Evolutionary conservation across 306 rosid genomes (phyloP).

Genomic region (Potentilla sterilis): DNA sequence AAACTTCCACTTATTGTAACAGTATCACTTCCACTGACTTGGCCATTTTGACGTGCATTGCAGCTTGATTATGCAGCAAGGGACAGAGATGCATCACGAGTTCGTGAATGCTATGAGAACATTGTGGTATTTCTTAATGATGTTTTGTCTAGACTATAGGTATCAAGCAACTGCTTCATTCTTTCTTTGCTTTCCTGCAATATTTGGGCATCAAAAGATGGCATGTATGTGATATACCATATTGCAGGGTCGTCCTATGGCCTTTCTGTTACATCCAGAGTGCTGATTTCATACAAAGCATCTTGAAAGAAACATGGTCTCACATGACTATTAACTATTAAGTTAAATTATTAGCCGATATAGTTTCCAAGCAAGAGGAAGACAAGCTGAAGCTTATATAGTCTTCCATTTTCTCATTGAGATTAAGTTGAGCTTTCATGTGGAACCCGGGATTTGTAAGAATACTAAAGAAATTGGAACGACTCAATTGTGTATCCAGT

Average conservation of each 20-base stretch:
- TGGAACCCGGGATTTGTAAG: neutral
- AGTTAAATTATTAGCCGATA: neutral
- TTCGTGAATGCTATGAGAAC: conserved; percentile 55
- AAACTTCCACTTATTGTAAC: conserved; percentile 2
- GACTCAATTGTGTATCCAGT: neutral
- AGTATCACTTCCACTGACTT: neutral
- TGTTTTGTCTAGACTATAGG: conserved; percentile 52
- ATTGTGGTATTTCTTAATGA: conserved; percentile 52
- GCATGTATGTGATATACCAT: neutral
- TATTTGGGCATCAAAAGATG: neutral
- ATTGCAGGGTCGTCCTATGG: neutral
- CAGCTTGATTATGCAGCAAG: conserved; percentile 91
- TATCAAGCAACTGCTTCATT: neutral
- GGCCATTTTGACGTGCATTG: conserved; percentile 2
- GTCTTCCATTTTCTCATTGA: neutral
- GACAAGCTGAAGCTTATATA: neutral
- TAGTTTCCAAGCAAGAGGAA: neutral
- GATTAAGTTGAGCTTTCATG: neutral
- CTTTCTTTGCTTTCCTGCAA: neutral
- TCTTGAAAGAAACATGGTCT: neutral
- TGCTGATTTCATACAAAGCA: neutral
- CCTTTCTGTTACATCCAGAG: neutral
- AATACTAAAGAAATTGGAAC: neutral
- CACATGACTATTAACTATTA: neutral
- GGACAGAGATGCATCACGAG: conserved; percentile 52